Percentiles rank a stretch among this genome's conserved stretches.
Evolutionary conservation across 495 filamentous ascomycete species (phyloP).

Genomic region (Trichoderma asperelloides): DNA sequence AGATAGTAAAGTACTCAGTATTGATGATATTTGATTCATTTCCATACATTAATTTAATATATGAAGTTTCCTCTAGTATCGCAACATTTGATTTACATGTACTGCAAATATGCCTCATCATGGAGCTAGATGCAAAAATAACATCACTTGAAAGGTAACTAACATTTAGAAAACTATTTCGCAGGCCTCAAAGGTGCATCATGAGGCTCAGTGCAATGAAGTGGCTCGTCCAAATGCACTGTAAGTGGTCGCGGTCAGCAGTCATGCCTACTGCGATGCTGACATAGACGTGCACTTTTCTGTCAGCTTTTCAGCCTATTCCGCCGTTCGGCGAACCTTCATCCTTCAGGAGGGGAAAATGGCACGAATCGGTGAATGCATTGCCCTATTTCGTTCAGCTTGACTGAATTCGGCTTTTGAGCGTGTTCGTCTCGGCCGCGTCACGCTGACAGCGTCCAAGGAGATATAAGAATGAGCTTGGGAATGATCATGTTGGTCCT

Average conservation of each 20-base stretch:
- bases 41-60: too few relatives aligned
- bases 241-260: not conserved
- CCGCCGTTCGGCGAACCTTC: not conserved
- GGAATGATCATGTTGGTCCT: not conserved
- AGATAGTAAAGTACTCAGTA: too few relatives aligned
- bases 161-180: not conserved
- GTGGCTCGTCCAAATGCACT: not conserved
- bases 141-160: too few relatives aligned
- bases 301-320: conserved; percentile 6
- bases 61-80: too few relatives aligned
- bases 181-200: not conserved
- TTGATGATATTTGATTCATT: too few relatives aligned
- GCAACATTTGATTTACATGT: too few relatives aligned
- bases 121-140: too few relatives aligned
- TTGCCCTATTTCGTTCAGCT: not conserved
- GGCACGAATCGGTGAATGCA: not conserved
- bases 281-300: not conserved
- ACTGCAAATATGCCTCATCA: too few relatives aligned
- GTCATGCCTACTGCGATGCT: not conserved
- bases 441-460: not conserved
- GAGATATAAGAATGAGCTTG: not conserved
- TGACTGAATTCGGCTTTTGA: not conserved
- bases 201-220: not conserved
- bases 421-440: not conserved
- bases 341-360: not conserved